phyloP scores from a whole-genome alignment of 2,329 filamentous ascomycete species.

The Ceratocystis huliohia region DNA sequence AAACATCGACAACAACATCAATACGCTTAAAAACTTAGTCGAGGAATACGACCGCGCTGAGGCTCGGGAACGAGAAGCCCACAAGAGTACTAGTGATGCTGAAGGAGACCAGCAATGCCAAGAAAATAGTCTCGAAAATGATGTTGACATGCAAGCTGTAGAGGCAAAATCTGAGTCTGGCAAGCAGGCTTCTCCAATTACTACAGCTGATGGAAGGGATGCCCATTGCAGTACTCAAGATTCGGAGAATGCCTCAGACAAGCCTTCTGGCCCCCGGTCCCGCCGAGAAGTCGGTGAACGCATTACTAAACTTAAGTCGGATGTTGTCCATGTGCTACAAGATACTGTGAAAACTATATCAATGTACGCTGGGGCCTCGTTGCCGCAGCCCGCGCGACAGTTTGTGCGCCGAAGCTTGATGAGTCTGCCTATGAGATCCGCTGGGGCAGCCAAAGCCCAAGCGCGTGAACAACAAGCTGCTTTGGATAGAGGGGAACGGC shows the following conservation, averaged over 20 bases:
- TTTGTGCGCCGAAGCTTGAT: slow-evolving; percentile 76
- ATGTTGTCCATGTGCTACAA: slow-evolving; percentile 67
- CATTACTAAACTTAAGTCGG: slow-evolving; percentile 54
- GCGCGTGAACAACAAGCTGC: slow-evolving; percentile 16
- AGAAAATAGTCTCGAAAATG: slow-evolving; percentile 13
- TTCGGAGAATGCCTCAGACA: neutral
- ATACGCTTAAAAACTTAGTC: slow-evolving; percentile 59
- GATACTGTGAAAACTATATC: slow-evolving; percentile 75
- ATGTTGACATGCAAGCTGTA: slow-evolving; percentile 23
- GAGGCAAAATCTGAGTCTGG: slow-evolving; percentile 24
- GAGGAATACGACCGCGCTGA: slow-evolving; percentile 62
- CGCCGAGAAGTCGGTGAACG: slow-evolving; percentile 39
- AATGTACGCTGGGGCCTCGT: slow-evolving; percentile 76
- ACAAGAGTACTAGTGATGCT: slow-evolving; percentile 4
- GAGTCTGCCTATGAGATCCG: slow-evolving; percentile 72
- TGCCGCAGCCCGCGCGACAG: slow-evolving; percentile 75
- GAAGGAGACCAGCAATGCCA: slow-evolving; percentile 14
- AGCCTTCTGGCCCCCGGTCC: slow-evolving; percentile 15
- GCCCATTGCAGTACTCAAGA: neutral
- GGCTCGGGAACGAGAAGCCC: slow-evolving; percentile 20
- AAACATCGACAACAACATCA: slow-evolving; percentile 63
- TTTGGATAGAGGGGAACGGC: slow-evolving; percentile 17
- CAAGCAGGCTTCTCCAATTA: slow-evolving; percentile 13
- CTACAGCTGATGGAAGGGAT: neutral
- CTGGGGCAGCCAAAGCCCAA: slow-evolving; percentile 43